A percentile compares a stretch with the other conserved stretches of the same genome.
Evolutionary conservation across 2,329 filamentous ascomycete species (phyloP).

Genomic region (Hymenoscyphus repandus): DNA sequence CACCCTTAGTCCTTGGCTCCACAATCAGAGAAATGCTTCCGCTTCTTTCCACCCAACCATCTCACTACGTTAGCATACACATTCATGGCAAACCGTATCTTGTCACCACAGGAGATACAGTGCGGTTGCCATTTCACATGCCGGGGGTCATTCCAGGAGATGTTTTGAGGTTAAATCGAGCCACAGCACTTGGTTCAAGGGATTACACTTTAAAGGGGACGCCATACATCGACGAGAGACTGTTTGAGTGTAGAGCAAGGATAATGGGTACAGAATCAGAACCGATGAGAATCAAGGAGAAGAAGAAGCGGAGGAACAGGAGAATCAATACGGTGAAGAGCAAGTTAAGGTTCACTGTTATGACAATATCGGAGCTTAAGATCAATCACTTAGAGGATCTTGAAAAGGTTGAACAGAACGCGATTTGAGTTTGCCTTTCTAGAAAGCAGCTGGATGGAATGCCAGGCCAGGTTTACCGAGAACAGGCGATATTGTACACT

Average conservation of each 20-base stretch:
- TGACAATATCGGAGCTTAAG: conserved; percentile 76
- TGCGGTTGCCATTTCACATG: conserved; percentile 78
- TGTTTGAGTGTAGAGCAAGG: conserved; percentile 80
- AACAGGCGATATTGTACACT: background rate
- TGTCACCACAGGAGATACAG: conserved; percentile 66
- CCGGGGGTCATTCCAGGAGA: conserved; percentile 74
- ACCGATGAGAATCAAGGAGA: conserved; percentile 70
- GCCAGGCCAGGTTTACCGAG: background rate
- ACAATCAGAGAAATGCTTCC: conserved; percentile 61
- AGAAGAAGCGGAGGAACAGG: conserved; percentile 74
- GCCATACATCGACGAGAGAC: conserved; percentile 74
- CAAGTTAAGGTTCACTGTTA: conserved; percentile 84
- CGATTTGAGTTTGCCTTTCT: background rate
- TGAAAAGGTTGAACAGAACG: conserved; percentile 20
- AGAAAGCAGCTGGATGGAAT: background rate
- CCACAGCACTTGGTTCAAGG: conserved; percentile 73
- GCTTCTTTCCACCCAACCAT: conserved; percentile 64
- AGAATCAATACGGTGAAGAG: conserved; percentile 72
- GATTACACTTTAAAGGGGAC: conserved; percentile 84
- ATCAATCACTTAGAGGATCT: conserved; percentile 39
- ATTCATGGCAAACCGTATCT: conserved; percentile 78
- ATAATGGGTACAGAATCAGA: conserved; percentile 82
- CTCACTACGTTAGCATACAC: conserved; percentile 74
- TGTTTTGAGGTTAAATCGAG: conserved; percentile 80
- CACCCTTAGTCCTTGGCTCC: conserved; percentile 39